phyloP scores from a whole-genome alignment of 331 rosid species.

The Malus hybrid region DNA sequence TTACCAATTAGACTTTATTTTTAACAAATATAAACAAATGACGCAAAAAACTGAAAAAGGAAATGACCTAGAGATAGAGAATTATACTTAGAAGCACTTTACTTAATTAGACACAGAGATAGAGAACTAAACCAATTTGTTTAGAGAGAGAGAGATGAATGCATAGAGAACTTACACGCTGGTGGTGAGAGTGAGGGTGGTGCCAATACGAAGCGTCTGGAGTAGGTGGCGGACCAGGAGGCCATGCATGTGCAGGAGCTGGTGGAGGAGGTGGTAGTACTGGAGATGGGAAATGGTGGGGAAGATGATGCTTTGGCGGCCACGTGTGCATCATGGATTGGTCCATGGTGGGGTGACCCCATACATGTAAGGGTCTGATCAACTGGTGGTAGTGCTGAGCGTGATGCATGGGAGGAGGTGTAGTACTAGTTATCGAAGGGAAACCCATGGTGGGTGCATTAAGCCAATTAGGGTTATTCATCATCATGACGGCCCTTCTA shows the following conservation, averaged over 20 bases:
- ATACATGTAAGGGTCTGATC: constrained; percentile 80
- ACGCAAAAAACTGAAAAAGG: no score
- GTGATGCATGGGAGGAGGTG: constrained; percentile 9
- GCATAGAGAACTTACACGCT: constrained; percentile 17
- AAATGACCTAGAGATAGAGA: no score
- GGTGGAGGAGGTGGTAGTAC: constrained; percentile 22
- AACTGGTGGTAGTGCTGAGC: constrained; percentile 30
- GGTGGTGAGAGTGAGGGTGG: constrained; percentile 29
- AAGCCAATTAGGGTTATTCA: constrained; percentile 26
- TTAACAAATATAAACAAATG: no score
- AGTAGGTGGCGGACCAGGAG: constrained; percentile 29
- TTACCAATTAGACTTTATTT: no score
- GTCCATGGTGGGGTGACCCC: constrained; percentile 86
- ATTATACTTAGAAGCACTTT: no score
- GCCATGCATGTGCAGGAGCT: constrained; percentile 11
- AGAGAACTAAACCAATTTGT: no score
- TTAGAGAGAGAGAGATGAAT: no score
- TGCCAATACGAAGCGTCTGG: constrained; percentile 60
- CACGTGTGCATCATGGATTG: constrained; percentile 55
- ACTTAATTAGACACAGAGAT: no score
- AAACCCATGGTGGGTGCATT: constrained; percentile 57
- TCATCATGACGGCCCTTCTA: background rate
- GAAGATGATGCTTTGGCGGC: constrained; percentile 53
- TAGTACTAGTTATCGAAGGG: constrained; percentile 29
- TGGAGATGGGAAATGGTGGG: constrained; percentile 27